Evolutionary conservation across 176 grass and related monocot genomes (phyloP).

Genomic region (Oryza brachyantha): DNA sequence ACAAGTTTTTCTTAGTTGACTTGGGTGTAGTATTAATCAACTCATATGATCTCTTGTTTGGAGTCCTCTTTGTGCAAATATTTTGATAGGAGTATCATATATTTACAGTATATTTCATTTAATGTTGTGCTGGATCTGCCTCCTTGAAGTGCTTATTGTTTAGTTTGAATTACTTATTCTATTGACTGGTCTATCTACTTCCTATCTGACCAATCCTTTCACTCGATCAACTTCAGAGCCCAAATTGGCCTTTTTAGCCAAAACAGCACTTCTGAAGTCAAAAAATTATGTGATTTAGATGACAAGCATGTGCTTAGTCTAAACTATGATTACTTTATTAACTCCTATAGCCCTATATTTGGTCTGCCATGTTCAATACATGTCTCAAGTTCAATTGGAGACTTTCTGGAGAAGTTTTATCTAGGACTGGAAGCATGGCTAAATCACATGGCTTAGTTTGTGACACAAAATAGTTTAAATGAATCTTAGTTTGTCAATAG

Average conservation of each 20-base stretch:
- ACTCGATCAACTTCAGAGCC: constrained; percentile 18
- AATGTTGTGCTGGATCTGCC: neutral
- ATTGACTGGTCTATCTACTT: neutral
- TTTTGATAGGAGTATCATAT: neutral
- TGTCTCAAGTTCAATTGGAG: neutral
- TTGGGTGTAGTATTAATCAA: neutral
- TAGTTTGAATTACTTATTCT: neutral
- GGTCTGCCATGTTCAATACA: neutral
- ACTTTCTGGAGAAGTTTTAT: constrained; percentile 6
- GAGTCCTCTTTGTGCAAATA: neutral
- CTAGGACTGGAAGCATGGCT: too few relatives aligned
- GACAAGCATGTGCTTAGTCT: neutral
- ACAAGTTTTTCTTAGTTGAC: neutral
- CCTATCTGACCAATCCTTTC: constrained; percentile 11
- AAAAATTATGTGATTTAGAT: neutral
- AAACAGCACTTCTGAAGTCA: constrained; percentile 20
- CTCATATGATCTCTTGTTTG: constrained; percentile 18
- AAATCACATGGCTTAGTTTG: neutral
- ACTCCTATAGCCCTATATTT: constrained; percentile 10
- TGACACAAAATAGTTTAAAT: neutral
- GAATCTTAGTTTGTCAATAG: neutral
- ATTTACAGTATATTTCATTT: neutral
- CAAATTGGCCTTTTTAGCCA: neutral
- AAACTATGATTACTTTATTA: neutral
- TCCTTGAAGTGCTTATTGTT: neutral